Conservation (phyloP, 164 flowering plant species). For the Annona squamosa region DNA sequence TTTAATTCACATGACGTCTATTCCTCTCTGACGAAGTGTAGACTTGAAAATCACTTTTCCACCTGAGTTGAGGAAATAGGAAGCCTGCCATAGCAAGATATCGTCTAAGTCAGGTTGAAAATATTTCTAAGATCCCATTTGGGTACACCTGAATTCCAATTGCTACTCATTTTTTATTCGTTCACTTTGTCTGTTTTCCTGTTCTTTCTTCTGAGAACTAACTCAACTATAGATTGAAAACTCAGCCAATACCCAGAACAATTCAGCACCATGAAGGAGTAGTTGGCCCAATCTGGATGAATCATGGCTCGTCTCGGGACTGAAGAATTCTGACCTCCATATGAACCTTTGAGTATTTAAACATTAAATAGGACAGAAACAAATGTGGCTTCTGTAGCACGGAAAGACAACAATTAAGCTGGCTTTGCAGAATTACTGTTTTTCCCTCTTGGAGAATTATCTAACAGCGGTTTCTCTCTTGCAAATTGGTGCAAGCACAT, state of each 20-base stretch:
- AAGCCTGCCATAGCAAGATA: conserved; percentile 31
- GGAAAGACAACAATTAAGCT: neutral
- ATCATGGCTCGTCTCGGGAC: neutral
- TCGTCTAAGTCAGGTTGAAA: neutral
- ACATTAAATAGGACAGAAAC: neutral
- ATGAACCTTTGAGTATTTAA: neutral
- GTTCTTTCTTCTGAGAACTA: neutral
- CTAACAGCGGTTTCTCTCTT: no score
- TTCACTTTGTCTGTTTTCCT: neutral
- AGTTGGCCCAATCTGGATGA: neutral
- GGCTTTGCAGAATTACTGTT: neutral
- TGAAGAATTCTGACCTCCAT: neutral
- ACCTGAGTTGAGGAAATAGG: conserved; percentile 36
- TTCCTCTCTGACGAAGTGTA: conserved; percentile 36
- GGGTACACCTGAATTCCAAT: neutral
- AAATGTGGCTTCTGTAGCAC: neutral
- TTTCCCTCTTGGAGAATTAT: neutral
- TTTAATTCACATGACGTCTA: conserved; percentile 29
- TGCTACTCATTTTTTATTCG: neutral
- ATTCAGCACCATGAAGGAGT: neutral
- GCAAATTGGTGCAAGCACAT: neutral
- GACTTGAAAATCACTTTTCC: conserved; percentile 28
- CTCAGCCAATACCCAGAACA: neutral
- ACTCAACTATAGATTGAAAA: neutral
- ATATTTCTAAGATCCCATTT: neutral